Conservation (phyloP, 208 protist genomes). For the Novymonas esmeraldas region DNA sequence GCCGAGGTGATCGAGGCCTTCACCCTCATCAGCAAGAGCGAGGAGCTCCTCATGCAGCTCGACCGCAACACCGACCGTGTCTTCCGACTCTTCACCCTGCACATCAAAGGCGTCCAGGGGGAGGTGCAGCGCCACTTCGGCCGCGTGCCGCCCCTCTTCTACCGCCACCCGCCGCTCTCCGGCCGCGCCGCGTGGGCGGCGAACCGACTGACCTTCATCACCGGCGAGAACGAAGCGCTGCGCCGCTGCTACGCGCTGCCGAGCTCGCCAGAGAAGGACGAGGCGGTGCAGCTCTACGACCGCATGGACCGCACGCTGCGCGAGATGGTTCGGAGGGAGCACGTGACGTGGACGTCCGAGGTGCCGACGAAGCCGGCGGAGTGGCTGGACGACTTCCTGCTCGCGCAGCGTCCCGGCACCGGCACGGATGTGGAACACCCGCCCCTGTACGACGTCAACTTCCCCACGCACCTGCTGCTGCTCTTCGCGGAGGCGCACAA, state of each 20-base stretch:
- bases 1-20: constrained; percentile 97
- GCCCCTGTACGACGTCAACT: constrained; percentile 92
- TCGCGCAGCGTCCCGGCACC: constrained; percentile 62
- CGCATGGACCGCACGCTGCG: constrained; percentile 82
- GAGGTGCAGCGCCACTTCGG: constrained; percentile 94
- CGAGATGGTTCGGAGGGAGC: constrained; percentile 81
- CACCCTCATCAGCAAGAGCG: constrained; percentile 93
- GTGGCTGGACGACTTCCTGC: constrained; percentile 88
- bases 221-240: constrained; percentile 54
- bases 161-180: constrained; percentile 89
- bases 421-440: constrained; percentile 56
- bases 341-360: constrained; percentile 73
- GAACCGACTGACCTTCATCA: constrained; percentile 63
- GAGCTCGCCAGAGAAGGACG: constrained; percentile 77
- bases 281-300: constrained; percentile 77
- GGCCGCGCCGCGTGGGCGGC: constrained; percentile 94
- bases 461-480: constrained; percentile 91
- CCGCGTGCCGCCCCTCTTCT: constrained; percentile 88
- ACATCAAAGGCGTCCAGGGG: constrained; percentile 87
- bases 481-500: constrained; percentile 96
- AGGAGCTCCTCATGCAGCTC: constrained; percentile 93
- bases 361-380: constrained; percentile 72
- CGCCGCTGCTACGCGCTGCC: constrained; percentile 86
- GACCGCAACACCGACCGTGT: constrained; percentile 93
- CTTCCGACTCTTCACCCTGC: constrained; percentile 83